Conservation (phyloP, 768 basidiomycete species). For the Tylopilus felleus region DNA sequence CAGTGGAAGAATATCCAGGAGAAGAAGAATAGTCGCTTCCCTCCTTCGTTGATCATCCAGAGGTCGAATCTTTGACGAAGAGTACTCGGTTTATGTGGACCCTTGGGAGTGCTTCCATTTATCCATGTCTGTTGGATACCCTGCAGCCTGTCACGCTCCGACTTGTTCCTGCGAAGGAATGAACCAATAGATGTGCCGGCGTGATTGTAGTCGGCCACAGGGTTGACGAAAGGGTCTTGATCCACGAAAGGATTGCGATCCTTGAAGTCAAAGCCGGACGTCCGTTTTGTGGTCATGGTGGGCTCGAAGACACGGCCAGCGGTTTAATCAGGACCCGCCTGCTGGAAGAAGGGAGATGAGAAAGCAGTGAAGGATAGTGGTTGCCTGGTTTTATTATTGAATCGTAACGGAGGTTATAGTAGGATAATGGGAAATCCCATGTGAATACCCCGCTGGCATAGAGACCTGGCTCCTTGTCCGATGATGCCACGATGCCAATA, state of each 20-base stretch:
- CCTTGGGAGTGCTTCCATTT: constrained; percentile 22
- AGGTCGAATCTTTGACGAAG: constrained; percentile 48
- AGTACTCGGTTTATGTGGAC: constrained; percentile 38
- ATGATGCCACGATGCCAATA: neutral
- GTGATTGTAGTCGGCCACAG: constrained; percentile 26
- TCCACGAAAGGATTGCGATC: constrained; percentile 50
- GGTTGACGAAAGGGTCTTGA: constrained; percentile 47
- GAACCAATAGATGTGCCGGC: constrained; percentile 28
- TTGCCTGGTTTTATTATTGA: constrained; percentile 8
- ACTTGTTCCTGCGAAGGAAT: constrained; percentile 79
- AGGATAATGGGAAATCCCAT: no score
- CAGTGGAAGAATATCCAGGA: constrained; percentile 80
- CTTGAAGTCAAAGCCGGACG: constrained; percentile 67
- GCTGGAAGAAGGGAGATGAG: constrained; percentile 5
- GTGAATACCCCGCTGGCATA: no score
- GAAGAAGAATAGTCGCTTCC: constrained; percentile 71
- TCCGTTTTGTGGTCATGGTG: constrained; percentile 41
- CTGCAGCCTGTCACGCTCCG: constrained; percentile 79
- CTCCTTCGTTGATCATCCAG: constrained; percentile 97
- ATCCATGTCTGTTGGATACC: constrained; percentile 70
- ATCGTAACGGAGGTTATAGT: no score
- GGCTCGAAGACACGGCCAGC: constrained; percentile 15
- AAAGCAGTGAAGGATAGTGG: neutral
- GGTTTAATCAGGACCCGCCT: constrained; percentile 30
- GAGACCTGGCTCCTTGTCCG: no score